Evolutionary conservation across 1,284 basidiomycete species (phyloP).

Genomic region (Flammula alnicola): DNA sequence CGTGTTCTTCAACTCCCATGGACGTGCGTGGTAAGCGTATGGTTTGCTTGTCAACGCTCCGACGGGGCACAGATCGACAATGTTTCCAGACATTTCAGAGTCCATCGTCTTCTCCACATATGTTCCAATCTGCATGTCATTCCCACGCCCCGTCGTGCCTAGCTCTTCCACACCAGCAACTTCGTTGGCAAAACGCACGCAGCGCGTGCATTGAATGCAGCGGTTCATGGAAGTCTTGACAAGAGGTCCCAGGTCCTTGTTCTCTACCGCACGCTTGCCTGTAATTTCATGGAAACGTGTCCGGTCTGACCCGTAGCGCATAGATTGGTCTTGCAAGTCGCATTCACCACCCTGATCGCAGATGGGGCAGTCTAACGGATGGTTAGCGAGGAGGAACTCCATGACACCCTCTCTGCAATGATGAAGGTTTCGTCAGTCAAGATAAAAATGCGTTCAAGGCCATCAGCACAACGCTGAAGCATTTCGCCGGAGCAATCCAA

Average conservation of each 20-base stretch:
- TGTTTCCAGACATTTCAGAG: constrained; percentile 97
- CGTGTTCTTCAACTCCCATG: constrained; percentile 99
- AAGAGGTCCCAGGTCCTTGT: constrained; percentile 97
- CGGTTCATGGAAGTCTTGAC: constrained; percentile 99
- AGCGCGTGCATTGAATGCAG: constrained; percentile 99
- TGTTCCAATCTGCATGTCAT: constrained; percentile 98
- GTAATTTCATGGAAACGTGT: constrained; percentile 98
- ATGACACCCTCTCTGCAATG: constrained; percentile 88
- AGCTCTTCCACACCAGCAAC: constrained; percentile 98
- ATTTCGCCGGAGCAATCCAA: no score
- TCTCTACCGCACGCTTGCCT: constrained; percentile 97
- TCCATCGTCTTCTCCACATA: constrained; percentile 98
- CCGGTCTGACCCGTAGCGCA: constrained; percentile 98
- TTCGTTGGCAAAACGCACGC: constrained; percentile 98
- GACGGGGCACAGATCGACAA: constrained; percentile 96
- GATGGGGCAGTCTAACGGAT: constrained; percentile 97
- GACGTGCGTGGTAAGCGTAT: constrained; percentile 95
- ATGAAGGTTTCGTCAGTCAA: background rate
- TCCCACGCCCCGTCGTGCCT: constrained; percentile 96
- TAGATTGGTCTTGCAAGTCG: constrained; percentile 99
- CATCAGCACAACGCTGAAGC: no score
- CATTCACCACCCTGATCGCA: constrained; percentile 99
- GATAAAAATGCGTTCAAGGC: no score
- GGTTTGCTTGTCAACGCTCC: constrained; percentile 98
- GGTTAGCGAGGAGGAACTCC: constrained; percentile 98